phyloP scores from a whole-genome alignment of 805 yeast genomes.

The Candida yuanshanica region DNA sequence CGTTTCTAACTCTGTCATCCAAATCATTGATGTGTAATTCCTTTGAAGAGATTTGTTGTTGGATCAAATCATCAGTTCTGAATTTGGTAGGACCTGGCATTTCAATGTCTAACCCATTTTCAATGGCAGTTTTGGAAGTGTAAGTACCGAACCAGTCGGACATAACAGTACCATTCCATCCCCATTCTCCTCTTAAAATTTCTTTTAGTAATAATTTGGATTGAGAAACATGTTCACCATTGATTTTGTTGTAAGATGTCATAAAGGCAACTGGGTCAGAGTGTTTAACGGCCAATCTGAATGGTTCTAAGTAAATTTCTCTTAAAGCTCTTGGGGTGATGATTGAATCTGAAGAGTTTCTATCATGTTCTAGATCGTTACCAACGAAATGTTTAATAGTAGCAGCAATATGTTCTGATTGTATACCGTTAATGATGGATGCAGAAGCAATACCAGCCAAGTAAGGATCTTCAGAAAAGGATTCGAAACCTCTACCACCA shows the following conservation, averaged over 20 bases:
- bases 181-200: constrained; percentile 50
- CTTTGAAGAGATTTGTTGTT: constrained; percentile 30
- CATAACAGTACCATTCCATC: constrained; percentile 48
- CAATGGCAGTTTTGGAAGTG: constrained; percentile 38
- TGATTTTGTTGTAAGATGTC: constrained; percentile 58
- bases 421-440: constrained; percentile 45
- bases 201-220: constrained; percentile 34
- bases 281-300: constrained; percentile 49
- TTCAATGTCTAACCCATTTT: constrained; percentile 55
- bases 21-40: constrained; percentile 35
- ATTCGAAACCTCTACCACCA: constrained; percentile 58
- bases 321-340: constrained; percentile 54
- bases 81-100: constrained; percentile 59
- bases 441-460: constrained; percentile 40
- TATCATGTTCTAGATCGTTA: constrained; percentile 54
- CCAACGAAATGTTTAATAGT: constrained; percentile 28
- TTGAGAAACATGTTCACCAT: constrained; percentile 51
- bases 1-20: constrained; percentile 43
- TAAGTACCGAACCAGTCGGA: constrained; percentile 62
- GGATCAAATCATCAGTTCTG: constrained; percentile 33
- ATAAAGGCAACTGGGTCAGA: constrained; percentile 47
- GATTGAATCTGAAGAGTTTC: constrained; percentile 40
- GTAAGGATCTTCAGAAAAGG: constrained; percentile 54
- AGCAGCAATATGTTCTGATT: constrained; percentile 42
- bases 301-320: constrained; percentile 57